Conservation (phyloP, 2,329 filamentous ascomycete species). For the Cladosporium sp. region DNA sequence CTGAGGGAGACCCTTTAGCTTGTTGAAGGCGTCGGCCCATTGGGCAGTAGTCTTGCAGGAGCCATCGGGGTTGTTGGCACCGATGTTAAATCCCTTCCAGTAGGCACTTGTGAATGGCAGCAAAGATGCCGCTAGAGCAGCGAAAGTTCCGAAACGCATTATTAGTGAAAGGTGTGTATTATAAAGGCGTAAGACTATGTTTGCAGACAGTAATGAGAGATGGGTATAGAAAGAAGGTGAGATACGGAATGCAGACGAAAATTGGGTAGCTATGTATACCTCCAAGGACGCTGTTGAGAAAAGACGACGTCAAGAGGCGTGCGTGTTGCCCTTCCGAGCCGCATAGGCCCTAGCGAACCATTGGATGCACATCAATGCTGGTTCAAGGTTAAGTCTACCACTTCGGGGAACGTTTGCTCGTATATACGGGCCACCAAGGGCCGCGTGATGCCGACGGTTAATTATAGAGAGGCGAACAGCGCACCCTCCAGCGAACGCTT, state of each 20-base stretch:
- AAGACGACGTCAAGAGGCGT: slow-evolving; percentile 17
- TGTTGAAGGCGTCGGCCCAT: slow-evolving; percentile 40
- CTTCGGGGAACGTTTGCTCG: slow-evolving; percentile 13
- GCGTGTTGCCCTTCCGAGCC: slow-evolving; percentile 1
- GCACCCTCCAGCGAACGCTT: slow-evolving; percentile 3
- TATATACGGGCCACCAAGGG: slow-evolving; percentile 14
- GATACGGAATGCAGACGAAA: not conserved
- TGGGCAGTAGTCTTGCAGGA: slow-evolving; percentile 42
- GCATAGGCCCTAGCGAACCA: slow-evolving; percentile 6
- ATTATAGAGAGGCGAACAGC: slow-evolving; percentile 6
- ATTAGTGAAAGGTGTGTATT: not conserved
- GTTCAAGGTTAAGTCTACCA: slow-evolving; percentile 14
- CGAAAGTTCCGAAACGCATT: slow-evolving; percentile 33
- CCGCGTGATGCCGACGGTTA: slow-evolving; percentile 19
- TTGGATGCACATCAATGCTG: slow-evolving; percentile 4
- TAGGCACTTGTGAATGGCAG: slow-evolving; percentile 38
- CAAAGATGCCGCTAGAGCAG: slow-evolving; percentile 37
- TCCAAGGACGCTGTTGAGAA: not conserved
- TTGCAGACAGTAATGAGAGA: not conserved
- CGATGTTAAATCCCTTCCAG: slow-evolving; percentile 47
- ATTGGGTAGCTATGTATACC: not conserved
- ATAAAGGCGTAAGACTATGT: not conserved
- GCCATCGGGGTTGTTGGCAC: slow-evolving; percentile 42
- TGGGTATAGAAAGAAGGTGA: not conserved
- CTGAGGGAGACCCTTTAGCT: slow-evolving; percentile 48